phyloP scores from a whole-genome alignment of 768 basidiomycete genomes.

The Mycena kentingensis region DNA sequence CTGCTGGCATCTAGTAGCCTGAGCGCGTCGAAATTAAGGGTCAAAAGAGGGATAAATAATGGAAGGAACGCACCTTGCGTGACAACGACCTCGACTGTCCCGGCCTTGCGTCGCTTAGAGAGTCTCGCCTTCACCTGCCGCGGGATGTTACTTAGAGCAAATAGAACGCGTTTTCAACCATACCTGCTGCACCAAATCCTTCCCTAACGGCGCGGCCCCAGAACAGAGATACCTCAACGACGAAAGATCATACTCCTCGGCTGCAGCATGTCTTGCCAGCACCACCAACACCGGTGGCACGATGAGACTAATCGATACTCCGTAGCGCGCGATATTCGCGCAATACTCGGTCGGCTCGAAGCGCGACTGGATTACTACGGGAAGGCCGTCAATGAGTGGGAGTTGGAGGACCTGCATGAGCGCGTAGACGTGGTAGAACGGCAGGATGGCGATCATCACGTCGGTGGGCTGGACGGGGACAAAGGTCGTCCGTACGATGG shows the following conservation, averaged over 20 bases:
- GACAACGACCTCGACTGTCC: no score
- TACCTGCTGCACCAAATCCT: no score
- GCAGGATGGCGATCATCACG: constrained; percentile 51
- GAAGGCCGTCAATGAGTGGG: constrained; percentile 41
- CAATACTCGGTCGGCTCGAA: constrained; percentile 60
- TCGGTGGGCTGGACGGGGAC: constrained; percentile 38
- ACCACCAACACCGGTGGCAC: constrained; percentile 70
- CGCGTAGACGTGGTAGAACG: constrained; percentile 34
- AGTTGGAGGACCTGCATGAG: constrained; percentile 40
- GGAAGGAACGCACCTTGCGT: no score
- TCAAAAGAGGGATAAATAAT: no score
- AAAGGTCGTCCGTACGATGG: constrained; percentile 41
- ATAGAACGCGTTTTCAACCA: no score
- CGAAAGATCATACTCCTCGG: constrained; percentile 53
- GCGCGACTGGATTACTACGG: constrained; percentile 48
- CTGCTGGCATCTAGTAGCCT: no score
- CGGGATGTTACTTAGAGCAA: no score
- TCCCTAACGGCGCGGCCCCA: no score
- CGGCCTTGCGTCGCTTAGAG: no score
- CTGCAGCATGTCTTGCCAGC: constrained; percentile 53
- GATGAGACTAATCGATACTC: constrained; percentile 46
- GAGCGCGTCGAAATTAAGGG: no score
- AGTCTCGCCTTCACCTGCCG: no score
- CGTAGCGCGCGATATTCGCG: constrained; percentile 52
- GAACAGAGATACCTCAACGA: constrained; percentile 51